Evolutionary conservation across 805 yeast genomes (phyloP), one percentile per base, ranked within the genome.

Genomic region (Metschnikowia bowlesiae): DNA sequence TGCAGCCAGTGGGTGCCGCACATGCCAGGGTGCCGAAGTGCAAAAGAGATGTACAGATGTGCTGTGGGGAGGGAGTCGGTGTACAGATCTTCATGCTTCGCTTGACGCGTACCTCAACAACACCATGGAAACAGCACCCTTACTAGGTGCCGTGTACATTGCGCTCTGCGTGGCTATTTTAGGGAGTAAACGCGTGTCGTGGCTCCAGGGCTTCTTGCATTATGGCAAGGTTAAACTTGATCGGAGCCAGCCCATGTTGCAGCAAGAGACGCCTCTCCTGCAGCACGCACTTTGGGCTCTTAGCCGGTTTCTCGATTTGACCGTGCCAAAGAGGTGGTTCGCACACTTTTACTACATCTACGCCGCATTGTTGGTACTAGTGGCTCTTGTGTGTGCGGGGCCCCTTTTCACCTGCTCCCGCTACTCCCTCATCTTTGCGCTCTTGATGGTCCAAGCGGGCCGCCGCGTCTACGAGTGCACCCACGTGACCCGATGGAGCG

Each of bases 281-380:
- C 31, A 38, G 3, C 16, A 9, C 8, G 40, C 42, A 16, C 32
- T 28, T 8, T 11, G 32, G 8, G 11, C 28, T 22, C 11, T 39
- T 26, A 5, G 16, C 45, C 16, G 8, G 41, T 36, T 30, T 31
- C 22, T n/a, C 26, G 31, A 39, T 11, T 49, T 72, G 11, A 80
- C 81, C 10, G 84, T 85, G 0, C 87, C 89, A 0, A 86, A 84
- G 60, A 54, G 74, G 10, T 81, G 76, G 75, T 87, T 87, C 59
- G 59, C 68, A 2, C 89, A 86, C 58, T 87, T 82, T 57, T 87
- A 87, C 62, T 51, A 78, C 4, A 44, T 52, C 11, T 80, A 14
- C 75, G 82, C 14, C 57, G 73, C 0, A 29, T 44, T 63, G 0
- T 54, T 74, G 33, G 14, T 34, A 31, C 51, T 28, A 39, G 58